phyloP scores from a whole-genome alignment of 192 early-diverging fungal species.

The Entophlyctis helioformis region DNA sequence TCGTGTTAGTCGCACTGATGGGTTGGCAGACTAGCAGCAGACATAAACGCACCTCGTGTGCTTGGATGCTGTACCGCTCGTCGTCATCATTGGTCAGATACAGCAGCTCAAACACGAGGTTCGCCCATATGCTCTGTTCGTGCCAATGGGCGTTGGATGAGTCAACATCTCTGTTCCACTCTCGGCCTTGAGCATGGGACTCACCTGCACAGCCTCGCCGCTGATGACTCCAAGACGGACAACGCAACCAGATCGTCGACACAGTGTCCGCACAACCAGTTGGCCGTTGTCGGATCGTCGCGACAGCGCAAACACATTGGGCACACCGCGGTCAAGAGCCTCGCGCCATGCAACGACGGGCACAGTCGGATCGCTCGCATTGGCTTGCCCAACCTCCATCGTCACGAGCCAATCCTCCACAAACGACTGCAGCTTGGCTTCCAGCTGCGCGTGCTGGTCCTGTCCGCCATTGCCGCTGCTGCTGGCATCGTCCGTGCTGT shows the following conservation, averaged over 20 bases:
- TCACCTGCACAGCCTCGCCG: conserved; percentile 13
- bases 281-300: background rate
- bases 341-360: conserved; percentile 5
- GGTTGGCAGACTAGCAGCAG: no score
- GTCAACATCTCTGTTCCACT: no score
- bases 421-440: no score
- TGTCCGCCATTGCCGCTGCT: no score
- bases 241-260: conserved; percentile 4
- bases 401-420: no score
- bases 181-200: background rate
- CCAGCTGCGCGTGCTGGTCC: no score
- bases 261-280: conserved; percentile 6
- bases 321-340: conserved; percentile 1
- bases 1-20: no score
- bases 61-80: conserved; percentile 38
- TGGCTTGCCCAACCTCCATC: no score
- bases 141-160: no score
- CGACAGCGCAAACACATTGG: conserved; percentile 5
- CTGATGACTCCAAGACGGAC: conserved; percentile 6
- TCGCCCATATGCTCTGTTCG: conserved; percentile 35
- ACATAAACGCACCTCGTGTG: conserved; percentile 13
- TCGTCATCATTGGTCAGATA: conserved; percentile 41
- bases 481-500: no score
- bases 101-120: conserved; percentile 25
- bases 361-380: no score